Conservation (phyloP, 1,139 yeast genomes). For the Yamadazyma kanchanaburiensis region DNA sequence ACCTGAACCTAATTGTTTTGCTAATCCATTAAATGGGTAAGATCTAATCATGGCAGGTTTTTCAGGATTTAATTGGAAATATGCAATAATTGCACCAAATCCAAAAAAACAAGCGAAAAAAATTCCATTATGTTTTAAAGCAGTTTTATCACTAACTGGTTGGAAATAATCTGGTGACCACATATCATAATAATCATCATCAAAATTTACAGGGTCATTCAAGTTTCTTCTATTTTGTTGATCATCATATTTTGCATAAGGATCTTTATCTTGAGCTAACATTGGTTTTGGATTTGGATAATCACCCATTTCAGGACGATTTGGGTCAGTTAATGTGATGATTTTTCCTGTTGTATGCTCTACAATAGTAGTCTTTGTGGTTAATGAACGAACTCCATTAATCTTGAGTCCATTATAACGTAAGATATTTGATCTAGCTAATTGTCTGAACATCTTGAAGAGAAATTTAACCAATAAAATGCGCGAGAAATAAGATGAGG, state of each 20-base stretch:
- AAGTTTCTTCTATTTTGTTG: conserved; percentile 79
- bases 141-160: conserved; percentile 57
- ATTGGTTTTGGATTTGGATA: conserved; percentile 40
- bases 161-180: conserved; percentile 85
- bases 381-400: conserved; percentile 20
- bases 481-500: conserved; percentile 9
- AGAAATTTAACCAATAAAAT: conserved; percentile 9
- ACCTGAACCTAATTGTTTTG: conserved; percentile 68
- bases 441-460: conserved; percentile 12
- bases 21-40: conserved; percentile 73
- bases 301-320: conserved; percentile 44
- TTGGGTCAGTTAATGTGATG: conserved; percentile 42
- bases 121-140: conserved; percentile 48
- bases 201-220: conserved; percentile 67
- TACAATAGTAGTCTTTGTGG: conserved; percentile 37
- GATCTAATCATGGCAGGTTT: conserved; percentile 76
- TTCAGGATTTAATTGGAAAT: conserved; percentile 64
- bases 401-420: conserved; percentile 3
- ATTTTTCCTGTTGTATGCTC: conserved; percentile 42
- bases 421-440: conserved; percentile 6
- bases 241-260: conserved; percentile 73
- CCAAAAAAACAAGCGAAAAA: conserved; percentile 57
- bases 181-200: conserved; percentile 73
- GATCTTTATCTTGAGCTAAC: conserved; percentile 65
- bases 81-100: conserved; percentile 52